Evolutionary conservation across 129 eudicot species (phyloP), one percentile per base, ranked within the genome.

Genomic region (Flaveria brownii): DNA sequence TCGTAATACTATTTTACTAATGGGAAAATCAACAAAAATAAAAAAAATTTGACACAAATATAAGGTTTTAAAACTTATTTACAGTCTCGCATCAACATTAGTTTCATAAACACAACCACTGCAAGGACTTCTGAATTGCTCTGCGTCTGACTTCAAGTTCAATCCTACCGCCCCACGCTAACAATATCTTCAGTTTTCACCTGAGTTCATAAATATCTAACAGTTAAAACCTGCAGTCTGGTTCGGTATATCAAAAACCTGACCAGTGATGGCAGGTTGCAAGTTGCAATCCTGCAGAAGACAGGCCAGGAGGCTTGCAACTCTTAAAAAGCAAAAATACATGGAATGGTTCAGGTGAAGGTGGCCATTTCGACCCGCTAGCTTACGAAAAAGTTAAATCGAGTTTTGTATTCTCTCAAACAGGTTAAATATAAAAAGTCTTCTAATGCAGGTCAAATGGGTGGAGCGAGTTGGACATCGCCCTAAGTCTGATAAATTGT

Each of bases 81-180:
- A 73, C 79, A 80, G 56, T 74, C 84, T 80, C 74, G 64, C 56
- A 74, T 56, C 36, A 78, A 78, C 59, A 78, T 26, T 78, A 78
- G 43, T 60, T 47, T 70, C 73, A 68, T 79, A 70, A 77, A 46
- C 51, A 77, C 54, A 33, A 64, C 65, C 16, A 55, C 68, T 51
- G 56, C 25, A 23, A 39, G 23, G 41, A 62, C 22, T 51, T 63
- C 51, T 79, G 45, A 71, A 63, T 43, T 63, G 39, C 72, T 64
- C 36, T 5, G 42, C 70, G 42, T 43, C 39, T 30, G 42, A 43
- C 61, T 6, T 39, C 49, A 68, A 68, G 59, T 23, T 76, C 72
- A 66, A 42, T 33, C 11, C 60, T 72, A 72, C 59, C 73, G 42
- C 69, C 73, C 41, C 43, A 33, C 20, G 64, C 49, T 50, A 6